Base-by-base conservation (phyloP, 1,284 basidiomycete species). In the Mycosarcoma mackinlayi region DNA sequence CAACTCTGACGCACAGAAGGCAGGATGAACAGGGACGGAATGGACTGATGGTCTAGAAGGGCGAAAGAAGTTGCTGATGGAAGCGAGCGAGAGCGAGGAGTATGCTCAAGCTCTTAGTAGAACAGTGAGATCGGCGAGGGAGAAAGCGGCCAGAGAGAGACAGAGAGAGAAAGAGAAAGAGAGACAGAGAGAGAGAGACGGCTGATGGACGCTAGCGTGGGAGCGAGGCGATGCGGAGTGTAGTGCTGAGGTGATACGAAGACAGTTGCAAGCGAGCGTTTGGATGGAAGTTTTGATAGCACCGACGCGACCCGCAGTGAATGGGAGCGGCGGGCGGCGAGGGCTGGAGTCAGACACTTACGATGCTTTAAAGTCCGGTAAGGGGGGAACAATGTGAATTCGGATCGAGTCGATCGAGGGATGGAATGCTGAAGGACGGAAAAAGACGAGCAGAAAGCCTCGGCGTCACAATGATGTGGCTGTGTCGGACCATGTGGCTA, bases 401-500 rank as follows among this genome's bases (percentile, higher is more conserved):
- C 14, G 27, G 39, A 14, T 19, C 3, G 41, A 56, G 25, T 21
- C 27, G 34, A 38, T 18, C 34, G 23, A 21, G 44, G n/a, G 31
- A 18, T 1, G 44, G 21, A 13, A 42, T 39, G 33, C n/a, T 18
- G 28, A 13, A 25, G 30, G 19, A 16, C 24, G 45, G 30, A 44
- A 18, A 27, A 46, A 28, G 23, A 39, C 14, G 1, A 5, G 37
- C 21, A 18, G 18, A 34, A 50, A 18, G 41, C 5, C 11, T 14
- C 7, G 41, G 27, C 23, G 27, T 51, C 39, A 54, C 18, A 24
- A 48, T 33, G 38, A 24, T 66, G 63, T 59, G 63, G 63, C 63
- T 66, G 63, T 66, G 56, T 47, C 21, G 28, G 27, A 52, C 56
- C 63, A 66, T 66, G 63, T 66, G 63, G 56, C 47, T 40, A 35